Conservation (phyloP, 345 rosid species). For the Salix viminalis region DNA sequence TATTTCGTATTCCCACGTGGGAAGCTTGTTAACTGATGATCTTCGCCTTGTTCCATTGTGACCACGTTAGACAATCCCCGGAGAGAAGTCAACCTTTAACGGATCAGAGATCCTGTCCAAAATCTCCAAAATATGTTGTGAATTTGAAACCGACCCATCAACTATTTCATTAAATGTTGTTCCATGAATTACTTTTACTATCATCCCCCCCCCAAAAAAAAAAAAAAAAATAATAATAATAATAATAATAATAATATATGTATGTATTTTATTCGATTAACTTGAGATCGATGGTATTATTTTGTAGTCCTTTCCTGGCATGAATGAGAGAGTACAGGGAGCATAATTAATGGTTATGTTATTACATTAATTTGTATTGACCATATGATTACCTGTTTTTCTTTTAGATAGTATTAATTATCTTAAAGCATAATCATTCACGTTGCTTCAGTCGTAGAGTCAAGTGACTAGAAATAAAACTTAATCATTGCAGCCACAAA, state of each 20-base stretch:
- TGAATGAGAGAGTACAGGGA: constrained; percentile 35
- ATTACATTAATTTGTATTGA: not conserved
- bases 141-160: constrained; percentile 31
- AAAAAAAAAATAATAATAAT: constrained; percentile 8
- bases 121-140: constrained; percentile 17
- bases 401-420: not conserved
- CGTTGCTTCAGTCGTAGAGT: not conserved
- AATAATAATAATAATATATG: no score
- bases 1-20: constrained; percentile 23
- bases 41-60: not conserved
- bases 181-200: not conserved
- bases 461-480: not conserved
- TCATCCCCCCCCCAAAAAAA: not conserved
- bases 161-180: constrained; percentile 13
- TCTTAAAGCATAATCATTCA: not conserved
- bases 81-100: constrained; percentile 41
- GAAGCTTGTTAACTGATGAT: constrained; percentile 14
- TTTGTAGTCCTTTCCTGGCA: constrained; percentile 28
- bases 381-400: not conserved
- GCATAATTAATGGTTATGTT: constrained; percentile 11
- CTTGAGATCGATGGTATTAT: constrained; percentile 13
- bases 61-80: constrained; percentile 10
- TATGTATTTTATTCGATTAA: constrained; percentile 9
- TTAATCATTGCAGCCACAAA: constrained; percentile 25
- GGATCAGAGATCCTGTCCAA: constrained; percentile 32